A percentile compares a stretch with the other conserved stretches of the same genome.
These are phyloP conservation scores for Fusarium hainanense DNA, from an alignment of 2,329 filamentous ascomycete genomes.

Conservation along the genomic window DNA sequence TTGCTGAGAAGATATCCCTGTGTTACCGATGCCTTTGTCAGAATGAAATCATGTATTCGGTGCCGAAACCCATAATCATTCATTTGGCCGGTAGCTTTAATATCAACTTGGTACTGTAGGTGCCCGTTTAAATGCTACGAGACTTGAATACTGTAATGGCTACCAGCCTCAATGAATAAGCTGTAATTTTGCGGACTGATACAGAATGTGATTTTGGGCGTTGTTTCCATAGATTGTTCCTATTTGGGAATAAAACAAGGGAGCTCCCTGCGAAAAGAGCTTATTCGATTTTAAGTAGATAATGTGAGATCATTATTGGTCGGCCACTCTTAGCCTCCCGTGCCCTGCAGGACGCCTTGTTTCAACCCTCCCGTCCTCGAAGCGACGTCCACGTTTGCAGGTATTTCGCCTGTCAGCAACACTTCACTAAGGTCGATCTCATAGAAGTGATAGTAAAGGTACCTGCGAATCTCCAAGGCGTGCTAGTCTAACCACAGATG, in stretches of 20 bases:
- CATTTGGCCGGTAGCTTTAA: neutral
- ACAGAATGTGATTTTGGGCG: neutral
- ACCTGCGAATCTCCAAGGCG: neutral
- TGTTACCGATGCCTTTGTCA: neutral
- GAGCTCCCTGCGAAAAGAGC: conserved; percentile 10
- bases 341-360: conserved; percentile 17
- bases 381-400: neutral
- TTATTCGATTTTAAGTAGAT: conserved; percentile 10
- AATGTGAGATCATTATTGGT: conserved; percentile 1
- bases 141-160: neutral
- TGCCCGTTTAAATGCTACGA: neutral
- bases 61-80: neutral
- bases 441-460: neutral
- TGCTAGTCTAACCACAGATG: neutral
- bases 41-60: neutral
- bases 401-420: neutral
- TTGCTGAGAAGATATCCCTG: neutral
- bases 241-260: conserved; percentile 4
- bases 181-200: neutral
- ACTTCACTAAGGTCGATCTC: neutral
- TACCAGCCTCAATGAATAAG: neutral
- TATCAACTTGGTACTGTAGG: neutral
- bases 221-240: neutral
- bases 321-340: neutral
- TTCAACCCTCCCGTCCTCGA: conserved; percentile 7